Base-by-base conservation (phyloP, 257 asterid species). In the Euphrasia confusa region DNA sequence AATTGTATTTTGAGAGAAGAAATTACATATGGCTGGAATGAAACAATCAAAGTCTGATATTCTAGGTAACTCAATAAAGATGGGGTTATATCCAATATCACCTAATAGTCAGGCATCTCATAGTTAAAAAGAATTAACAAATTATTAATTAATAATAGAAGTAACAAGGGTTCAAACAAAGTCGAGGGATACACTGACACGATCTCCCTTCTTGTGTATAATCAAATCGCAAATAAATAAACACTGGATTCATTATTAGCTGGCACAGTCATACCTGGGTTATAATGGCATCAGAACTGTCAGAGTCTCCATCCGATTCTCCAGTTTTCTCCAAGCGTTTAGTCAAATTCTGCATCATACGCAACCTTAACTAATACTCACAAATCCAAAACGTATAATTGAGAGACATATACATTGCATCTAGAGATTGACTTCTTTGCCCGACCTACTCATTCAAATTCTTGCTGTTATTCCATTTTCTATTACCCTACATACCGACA, bases 231-330 rank as follows among this genome's bases (percentile, higher is more conserved):
- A 49, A 14, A 15, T 14, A n/a, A 35, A 64, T 59, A 69, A 65
- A 27, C 49, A 14, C 11, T 13, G 47, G 5, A 10, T 21, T 42
- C 14, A 13, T 30, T 59, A 45, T 14, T 10, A 60, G 42, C 21
- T 13, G 27, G 53, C 10, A 35, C n/a, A 28, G 11, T 28, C 18
- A 54, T 77, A 84, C 95, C 92, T 86, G 93, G 60, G 78, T 58
- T 61, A 78, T 79, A 60, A 80, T 57, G 60, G 73, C 79, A 71
- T 85, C 94, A 24, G 82, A 72, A 28, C 72, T 59, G 27, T 68
- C 79, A 39, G 72, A 12, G 47, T 69, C 71, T 30, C 74, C 81
- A 56, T 77, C 89, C 4, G 68, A n/a, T 40, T 73, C 89, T 56
- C 81, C 84, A 0, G 61, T 50, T 50, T 69, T 71, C 65, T 79